phyloP scores from a whole-genome alignment of 2,329 filamentous ascomycete species.

The Apiospora arundinis region DNA sequence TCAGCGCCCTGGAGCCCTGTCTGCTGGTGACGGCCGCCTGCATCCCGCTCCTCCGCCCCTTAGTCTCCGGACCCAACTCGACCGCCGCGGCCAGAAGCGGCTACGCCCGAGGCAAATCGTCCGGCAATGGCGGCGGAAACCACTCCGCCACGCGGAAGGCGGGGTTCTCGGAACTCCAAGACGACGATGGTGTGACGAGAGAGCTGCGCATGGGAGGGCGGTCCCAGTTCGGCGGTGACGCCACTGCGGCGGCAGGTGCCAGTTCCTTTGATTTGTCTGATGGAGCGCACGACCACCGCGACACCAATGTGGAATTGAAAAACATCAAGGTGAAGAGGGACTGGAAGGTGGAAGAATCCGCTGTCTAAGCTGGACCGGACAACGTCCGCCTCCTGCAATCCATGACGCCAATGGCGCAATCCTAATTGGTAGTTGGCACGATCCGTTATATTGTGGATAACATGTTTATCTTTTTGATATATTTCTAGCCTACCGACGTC shows the following conservation, averaged over 20 bases:
- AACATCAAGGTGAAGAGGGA: not conserved
- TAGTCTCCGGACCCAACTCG: not conserved
- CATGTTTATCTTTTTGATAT: too few relatives aligned
- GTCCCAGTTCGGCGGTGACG: not conserved
- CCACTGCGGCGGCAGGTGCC: not conserved
- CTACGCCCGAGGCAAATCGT: not conserved
- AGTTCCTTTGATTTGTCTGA: not conserved
- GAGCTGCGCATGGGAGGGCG: not conserved
- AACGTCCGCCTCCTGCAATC: not conserved
- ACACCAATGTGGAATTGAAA: not conserved
- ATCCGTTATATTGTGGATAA: too few relatives aligned
- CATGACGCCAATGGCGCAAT: not conserved
- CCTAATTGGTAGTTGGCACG: too few relatives aligned
- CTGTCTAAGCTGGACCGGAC: not conserved
- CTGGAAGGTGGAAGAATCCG: not conserved
- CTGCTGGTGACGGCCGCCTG: slow-evolving; percentile 24
- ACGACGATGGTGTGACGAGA: not conserved
- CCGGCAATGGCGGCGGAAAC: not conserved
- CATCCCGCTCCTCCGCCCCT: slow-evolving; percentile 27
- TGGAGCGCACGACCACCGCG: too few relatives aligned
- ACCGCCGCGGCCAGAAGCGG: not conserved
- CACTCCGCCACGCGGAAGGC: not conserved
- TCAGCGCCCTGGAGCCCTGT: slow-evolving; percentile 24
- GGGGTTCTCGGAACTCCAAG: not conserved
- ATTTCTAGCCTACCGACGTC: too few relatives aligned